Percentiles rank a stretch among this genome's conserved stretches.
Evolutionary conservation across 1,284 basidiomycete genomes (phyloP).

Genomic region (Athelia psychrophila): DNA sequence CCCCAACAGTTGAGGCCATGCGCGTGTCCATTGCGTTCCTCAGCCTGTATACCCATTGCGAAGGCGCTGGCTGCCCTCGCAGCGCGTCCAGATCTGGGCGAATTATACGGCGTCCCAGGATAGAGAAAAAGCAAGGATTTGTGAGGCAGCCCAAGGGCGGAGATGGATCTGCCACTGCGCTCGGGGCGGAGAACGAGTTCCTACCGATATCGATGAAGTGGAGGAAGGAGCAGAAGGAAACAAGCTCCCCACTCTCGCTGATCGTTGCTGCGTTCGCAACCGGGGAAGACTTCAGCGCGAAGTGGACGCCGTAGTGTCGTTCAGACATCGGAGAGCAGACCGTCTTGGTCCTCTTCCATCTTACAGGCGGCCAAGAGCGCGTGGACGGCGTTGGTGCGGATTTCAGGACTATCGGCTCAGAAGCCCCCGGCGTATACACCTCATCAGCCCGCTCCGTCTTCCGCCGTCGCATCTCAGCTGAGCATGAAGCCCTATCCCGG

Average conservation of each 20-base stretch:
- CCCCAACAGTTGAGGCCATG: slow-evolving; percentile 76
- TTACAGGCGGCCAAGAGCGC: slow-evolving; percentile 81
- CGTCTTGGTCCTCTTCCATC: slow-evolving; percentile 86
- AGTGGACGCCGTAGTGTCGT: slow-evolving; percentile 92
- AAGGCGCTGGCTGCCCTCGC: slow-evolving; percentile 93
- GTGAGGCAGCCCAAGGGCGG: slow-evolving; percentile 91
- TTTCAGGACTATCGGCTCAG: slow-evolving; percentile 89
- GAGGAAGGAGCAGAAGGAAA: slow-evolving; percentile 72
- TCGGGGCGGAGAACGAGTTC: slow-evolving; percentile 96
- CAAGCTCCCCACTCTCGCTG: slow-evolving; percentile 88
- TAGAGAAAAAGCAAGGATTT: slow-evolving; percentile 89
- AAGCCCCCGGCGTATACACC: slow-evolving; percentile 88
- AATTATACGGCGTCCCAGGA: slow-evolving; percentile 97
- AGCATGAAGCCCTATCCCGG: slow-evolving; percentile 60
- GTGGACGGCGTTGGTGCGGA: slow-evolving; percentile 94
- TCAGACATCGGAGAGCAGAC: slow-evolving; percentile 65
- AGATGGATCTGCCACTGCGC: slow-evolving; percentile 90
- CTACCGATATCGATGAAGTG: slow-evolving; percentile 99
- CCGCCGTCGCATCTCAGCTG: slow-evolving; percentile 76
- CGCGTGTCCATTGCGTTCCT: too few relatives aligned
- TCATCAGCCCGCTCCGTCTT: slow-evolving; percentile 73
- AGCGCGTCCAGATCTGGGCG: slow-evolving; percentile 90
- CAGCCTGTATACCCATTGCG: slow-evolving; percentile 53
- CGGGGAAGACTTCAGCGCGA: slow-evolving; percentile 74
- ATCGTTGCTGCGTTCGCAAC: slow-evolving; percentile 95